Evolutionary conservation across 305 asterid genomes (phyloP), one percentile per base, ranked within the genome.

Genomic region (Fraxinus dipetala): DNA sequence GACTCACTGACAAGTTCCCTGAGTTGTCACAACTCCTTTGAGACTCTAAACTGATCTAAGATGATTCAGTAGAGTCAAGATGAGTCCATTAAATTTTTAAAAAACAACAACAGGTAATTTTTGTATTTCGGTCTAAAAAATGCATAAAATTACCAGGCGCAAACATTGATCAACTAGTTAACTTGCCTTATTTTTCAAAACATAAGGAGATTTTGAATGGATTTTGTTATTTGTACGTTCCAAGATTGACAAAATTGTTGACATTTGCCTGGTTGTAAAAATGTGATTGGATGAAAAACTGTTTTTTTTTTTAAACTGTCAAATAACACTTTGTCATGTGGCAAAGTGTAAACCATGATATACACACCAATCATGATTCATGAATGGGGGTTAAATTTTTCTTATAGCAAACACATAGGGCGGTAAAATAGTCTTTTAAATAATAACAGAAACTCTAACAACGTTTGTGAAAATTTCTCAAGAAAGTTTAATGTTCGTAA

Each of bases 71-170:
- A 51, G 24, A 54, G 75, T 31, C 22, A 31, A 70, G 43, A 2
- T 0, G 5, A 31, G 43, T 70, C 75, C 75, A 70, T 70, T 13
- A 5, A 36, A 70, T 70, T 70, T 30, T 31, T 30, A 31, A 70
- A 31, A 16, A 30, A 14, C 16, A 8, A n/a, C 30, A 69, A 5
- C 10, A 14, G n/a, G 24, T 2, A 3, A 69, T 69, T 28, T 4
- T 31, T 2, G 11, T 70, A 6, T 70, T n/a, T 51, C 0, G 4
- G 43, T 31, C 40, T 30, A 70, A 70, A 69, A 70, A 8, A 31
- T 65, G 43, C 22, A 28, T 5, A 70, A 30, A 13, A 70, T 70
- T 28, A 70, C 87, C 93, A n/a, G 26, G 56, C 4, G 11, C 69
- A 20, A 20, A 59, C 31, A 59, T 7, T 59, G 31, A 59, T 20